Base-by-base conservation (phyloP, 805 yeast genomes). In the Candida morakotiae region DNA sequence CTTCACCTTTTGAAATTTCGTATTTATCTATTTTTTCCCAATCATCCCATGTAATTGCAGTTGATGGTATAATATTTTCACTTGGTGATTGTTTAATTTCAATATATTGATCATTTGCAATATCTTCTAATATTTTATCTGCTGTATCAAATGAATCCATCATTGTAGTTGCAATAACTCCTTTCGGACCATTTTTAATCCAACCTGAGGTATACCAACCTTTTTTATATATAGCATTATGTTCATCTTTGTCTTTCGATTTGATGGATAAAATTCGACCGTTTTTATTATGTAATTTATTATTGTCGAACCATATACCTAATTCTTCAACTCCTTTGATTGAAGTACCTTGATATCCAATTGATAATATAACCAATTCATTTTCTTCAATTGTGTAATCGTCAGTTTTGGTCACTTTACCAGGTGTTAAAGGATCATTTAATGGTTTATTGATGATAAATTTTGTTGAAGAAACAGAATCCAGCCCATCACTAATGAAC, bases 161-260 rank as follows among this genome's bases (percentile, higher is more conserved):
- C 83, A 91, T 85, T 0, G 98, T 87, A 10, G 86, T 73, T 13
- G 95, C 94, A 46, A 93, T 93, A 3, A 87, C 94, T 1, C 98
- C 98, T 20, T 74, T 73, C 6, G 95, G 84, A 1, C 95, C 95
- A 35, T 75, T 79, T 39, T 83, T 78, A 32, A 88, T 81, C 98
- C 98, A 93, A 0, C 98, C 98, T 7, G 88, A 67, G 2, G 85
- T 80, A 49, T 88, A 91, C 41, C 87, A 62, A 0, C 87, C 83
- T 2, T 52, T 52, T 31, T 55, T 47, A 30, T 49, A 53, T 53
- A 62, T 20, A 7, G 47, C 38, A 17, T 46, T 44, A 55, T 48
- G 25, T 43, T 47, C 28, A 6, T 50, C 39, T 6, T 37, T 38
- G n/a, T 40, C 49, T 9, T 39, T 31, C 3, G 56, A 35, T 5